Evolutionary conservation across 306 rosid species (phyloP).

Genomic region (Rosa chinensis): DNA sequence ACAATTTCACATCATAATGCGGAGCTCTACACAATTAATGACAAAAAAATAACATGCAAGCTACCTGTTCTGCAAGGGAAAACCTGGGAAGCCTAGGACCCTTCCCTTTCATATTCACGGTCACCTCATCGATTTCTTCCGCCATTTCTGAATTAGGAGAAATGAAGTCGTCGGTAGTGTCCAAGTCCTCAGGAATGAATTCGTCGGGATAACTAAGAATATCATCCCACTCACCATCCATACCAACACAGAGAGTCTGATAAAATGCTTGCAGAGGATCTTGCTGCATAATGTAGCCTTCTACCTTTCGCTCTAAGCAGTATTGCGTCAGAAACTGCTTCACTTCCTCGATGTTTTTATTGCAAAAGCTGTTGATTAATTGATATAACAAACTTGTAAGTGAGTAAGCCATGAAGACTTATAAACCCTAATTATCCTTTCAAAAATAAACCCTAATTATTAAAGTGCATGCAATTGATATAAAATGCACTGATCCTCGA

Average conservation of each 20-base stretch:
- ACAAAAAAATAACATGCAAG: background rate
- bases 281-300: constrained; percentile 36
- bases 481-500: background rate
- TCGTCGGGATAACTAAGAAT: constrained; percentile 9
- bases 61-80: constrained; percentile 52
- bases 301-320: constrained; percentile 33
- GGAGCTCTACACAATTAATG: background rate
- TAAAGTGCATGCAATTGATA: background rate
- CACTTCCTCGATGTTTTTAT: constrained; percentile 41
- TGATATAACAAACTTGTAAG: background rate
- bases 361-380: constrained; percentile 46
- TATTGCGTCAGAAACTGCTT: constrained; percentile 44
- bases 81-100: constrained; percentile 13
- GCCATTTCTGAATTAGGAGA: background rate
- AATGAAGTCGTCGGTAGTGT: background rate
- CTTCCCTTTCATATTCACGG: background rate
- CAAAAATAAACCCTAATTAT: background rate
- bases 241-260: constrained; percentile 1
- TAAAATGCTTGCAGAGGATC: constrained; percentile 5
- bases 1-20: background rate
- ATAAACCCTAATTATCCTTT: background rate
- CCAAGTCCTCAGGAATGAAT: background rate
- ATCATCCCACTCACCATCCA: constrained; percentile 38
- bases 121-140: background rate
- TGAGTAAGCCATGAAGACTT: background rate